Evolutionary conservation across 208 protist species (phyloP).

Genomic region (Novymonas esmeraldas): DNA sequence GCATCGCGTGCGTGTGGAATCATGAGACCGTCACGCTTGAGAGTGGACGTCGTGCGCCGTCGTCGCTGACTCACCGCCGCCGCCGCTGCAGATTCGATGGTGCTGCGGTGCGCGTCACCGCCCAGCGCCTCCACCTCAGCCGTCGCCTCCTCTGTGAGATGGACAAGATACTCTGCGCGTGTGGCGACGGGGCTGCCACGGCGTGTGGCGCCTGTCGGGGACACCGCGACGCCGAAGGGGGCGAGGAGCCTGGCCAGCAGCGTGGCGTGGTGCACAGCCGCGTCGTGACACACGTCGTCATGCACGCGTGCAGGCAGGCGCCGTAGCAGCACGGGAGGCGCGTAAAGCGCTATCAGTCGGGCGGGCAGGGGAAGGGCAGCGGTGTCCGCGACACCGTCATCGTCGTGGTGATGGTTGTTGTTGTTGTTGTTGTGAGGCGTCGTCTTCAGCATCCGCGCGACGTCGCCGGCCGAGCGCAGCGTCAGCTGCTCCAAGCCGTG

Average conservation of each 20-base stretch:
- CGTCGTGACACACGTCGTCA: constrained; percentile 62
- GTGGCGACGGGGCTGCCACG: constrained; percentile 50
- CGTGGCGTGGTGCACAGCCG: constrained; percentile 44
- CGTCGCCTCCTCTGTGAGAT: constrained; percentile 34
- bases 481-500: background rate
- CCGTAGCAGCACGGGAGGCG: constrained; percentile 29
- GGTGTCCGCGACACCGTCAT: too few relatives aligned
- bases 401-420: background rate
- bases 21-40: background rate
- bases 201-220: constrained; percentile 44
- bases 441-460: too few relatives aligned
- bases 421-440: background rate
- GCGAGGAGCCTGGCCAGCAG: constrained; percentile 37
- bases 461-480: background rate
- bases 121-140: constrained; percentile 26
- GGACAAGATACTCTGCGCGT: constrained; percentile 41
- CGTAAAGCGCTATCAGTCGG: constrained; percentile 41
- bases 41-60: background rate
- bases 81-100: background rate
- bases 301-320: constrained; percentile 16
- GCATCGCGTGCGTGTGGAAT: too few relatives aligned
- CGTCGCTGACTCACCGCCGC: background rate
- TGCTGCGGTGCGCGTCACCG: background rate
- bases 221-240: constrained; percentile 50
- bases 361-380: too few relatives aligned